Evolutionary conservation across 441 rosid species (phyloP).

Genomic region (Croton setiger): DNA sequence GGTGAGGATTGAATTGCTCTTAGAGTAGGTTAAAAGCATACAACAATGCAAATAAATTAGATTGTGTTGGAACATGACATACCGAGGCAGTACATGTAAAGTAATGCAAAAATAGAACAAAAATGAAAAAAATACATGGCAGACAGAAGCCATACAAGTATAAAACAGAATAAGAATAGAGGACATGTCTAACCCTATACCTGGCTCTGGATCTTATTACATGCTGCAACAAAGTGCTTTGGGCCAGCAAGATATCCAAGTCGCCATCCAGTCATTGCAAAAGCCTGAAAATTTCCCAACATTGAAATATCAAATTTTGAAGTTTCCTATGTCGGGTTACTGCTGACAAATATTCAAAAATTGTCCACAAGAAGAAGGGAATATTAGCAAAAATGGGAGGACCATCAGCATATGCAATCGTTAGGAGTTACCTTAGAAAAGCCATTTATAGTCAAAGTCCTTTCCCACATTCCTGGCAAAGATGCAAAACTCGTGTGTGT

Average conservation of each 20-base stretch:
- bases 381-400: neutral
- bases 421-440: slow-evolving; percentile 76
- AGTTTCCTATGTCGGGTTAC: neutral
- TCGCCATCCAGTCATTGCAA: slow-evolving; percentile 99
- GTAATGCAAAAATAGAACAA: neutral
- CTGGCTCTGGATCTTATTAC: slow-evolving; percentile 97
- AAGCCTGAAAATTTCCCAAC: slow-evolving; percentile 54
- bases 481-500: slow-evolving; percentile 95
- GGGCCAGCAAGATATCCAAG: slow-evolving; percentile 98
- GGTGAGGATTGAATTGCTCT: neutral
- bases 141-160: neutral
- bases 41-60: neutral
- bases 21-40: neutral
- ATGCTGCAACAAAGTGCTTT: slow-evolving; percentile 80
- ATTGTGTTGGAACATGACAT: neutral
- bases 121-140: neutral
- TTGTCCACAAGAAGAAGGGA: slow-evolving; percentile 2
- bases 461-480: slow-evolving; percentile 89
- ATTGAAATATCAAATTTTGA: slow-evolving; percentile 12
- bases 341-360: slow-evolving; percentile 9
- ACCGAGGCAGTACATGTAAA: neutral
- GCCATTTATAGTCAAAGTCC: slow-evolving; percentile 92
- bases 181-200: slow-evolving; percentile 32
- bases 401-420: neutral
- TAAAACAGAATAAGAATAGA: neutral